Conservation (phyloP, 2,329 filamentous ascomycete species). For the Monosporascus ibericus region DNA sequence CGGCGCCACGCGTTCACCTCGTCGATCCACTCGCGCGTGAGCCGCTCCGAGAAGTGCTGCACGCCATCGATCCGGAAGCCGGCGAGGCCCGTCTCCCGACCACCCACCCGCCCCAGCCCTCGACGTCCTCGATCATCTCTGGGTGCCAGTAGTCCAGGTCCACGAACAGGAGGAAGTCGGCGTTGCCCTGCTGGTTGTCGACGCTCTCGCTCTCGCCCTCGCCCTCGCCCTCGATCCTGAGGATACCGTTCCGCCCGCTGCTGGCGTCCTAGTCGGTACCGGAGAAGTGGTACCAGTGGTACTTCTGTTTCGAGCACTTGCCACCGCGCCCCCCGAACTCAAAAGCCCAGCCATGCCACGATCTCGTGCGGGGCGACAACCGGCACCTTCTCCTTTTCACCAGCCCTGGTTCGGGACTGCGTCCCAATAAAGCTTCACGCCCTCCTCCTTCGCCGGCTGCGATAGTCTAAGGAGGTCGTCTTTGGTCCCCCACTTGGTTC, state of each 20-base stretch:
- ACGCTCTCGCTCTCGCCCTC: constrained; percentile 51
- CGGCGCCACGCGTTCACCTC: too few species aligned
- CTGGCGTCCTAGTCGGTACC: constrained; percentile 60
- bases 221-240: constrained; percentile 45
- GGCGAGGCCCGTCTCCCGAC: too few species aligned
- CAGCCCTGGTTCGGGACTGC: constrained; percentile 65
- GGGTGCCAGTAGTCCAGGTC: constrained; percentile 28
- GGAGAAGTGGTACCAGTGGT: constrained; percentile 61
- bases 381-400: constrained; percentile 52
- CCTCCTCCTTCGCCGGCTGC: constrained; percentile 42
- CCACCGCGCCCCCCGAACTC: constrained; percentile 56
- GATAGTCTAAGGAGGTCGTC: constrained; percentile 52
- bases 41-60: too few species aligned
- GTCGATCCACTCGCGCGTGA: too few species aligned
- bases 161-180: constrained; percentile 25
- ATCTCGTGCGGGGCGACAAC: constrained; percentile 57
- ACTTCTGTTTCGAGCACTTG: constrained; percentile 56
- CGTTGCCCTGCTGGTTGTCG: constrained; percentile 55
- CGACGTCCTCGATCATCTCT: constrained; percentile 24
- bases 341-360: constrained; percentile 63
- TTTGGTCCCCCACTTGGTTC: constrained; percentile 65
- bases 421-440: constrained; percentile 60
- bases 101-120: constrained; percentile 28
- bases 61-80: too few species aligned
- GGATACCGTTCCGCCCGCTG: constrained; percentile 53